Conservation (phyloP, 2,329 filamentous ascomycete genomes). For the Triangularia setosa region DNA sequence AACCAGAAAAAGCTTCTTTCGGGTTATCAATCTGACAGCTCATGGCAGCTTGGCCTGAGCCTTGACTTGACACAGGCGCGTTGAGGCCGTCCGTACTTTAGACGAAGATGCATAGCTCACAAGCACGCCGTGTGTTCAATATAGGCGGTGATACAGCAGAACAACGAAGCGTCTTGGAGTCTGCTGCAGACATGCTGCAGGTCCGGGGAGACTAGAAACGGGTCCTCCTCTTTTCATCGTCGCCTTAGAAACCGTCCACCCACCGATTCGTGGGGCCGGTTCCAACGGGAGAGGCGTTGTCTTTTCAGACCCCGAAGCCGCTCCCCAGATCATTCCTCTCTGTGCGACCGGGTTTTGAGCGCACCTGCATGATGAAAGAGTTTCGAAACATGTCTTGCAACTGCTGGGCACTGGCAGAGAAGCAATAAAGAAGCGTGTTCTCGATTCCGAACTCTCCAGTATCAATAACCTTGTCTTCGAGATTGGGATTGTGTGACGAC, state of each 20-base stretch:
- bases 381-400: neutral
- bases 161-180: neutral
- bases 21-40: neutral
- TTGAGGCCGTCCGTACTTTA: neutral
- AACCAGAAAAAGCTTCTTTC: neutral
- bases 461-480: neutral
- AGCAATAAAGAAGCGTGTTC: neutral
- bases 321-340: neutral
- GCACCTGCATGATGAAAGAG: neutral
- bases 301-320: neutral
- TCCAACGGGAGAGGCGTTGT: constrained; percentile 8
- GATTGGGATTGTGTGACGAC: neutral
- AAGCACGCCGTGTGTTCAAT: neutral
- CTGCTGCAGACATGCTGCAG: neutral
- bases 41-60: neutral
- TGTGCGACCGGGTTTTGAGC: neutral
- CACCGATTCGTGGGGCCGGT: neutral
- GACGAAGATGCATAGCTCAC: neutral
- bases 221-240: neutral
- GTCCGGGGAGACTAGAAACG: neutral
- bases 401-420: neutral
- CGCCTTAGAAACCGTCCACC: neutral
- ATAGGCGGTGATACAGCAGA: neutral
- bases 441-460: neutral
- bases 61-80: neutral